These are phyloP conservation scores for Eutreptiella sp. DNA, from an alignment of 208 protist genomes.

Conservation along the genomic window DNA sequence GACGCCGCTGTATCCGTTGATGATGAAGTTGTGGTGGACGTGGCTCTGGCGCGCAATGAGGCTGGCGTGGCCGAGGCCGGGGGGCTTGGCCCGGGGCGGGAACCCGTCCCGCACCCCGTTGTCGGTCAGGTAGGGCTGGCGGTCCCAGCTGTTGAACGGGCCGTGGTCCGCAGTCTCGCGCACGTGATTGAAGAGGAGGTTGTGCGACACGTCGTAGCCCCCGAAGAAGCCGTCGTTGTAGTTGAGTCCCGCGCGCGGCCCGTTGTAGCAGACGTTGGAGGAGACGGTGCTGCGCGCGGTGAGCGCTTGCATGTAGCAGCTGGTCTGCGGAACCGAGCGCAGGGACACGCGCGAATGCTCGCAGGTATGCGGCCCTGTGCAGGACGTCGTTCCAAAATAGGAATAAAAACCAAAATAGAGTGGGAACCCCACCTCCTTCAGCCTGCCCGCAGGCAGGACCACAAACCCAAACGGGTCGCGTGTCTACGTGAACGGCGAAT, in stretches of 20 bases:
- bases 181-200: slow-evolving; percentile 16
- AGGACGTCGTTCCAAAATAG: no score
- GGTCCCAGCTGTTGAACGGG: slow-evolving; percentile 26
- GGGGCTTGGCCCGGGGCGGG: no score
- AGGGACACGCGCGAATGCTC: no score
- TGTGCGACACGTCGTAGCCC: slow-evolving; percentile 3
- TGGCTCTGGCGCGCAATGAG: not conserved
- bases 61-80: no score
- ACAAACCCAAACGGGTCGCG: no score
- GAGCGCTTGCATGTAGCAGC: slow-evolving; percentile 25
- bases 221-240: slow-evolving; percentile 29
- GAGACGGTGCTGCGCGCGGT: slow-evolving; percentile 4
- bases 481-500: no score
- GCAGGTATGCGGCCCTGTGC: no score
- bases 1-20: slow-evolving; percentile 17
- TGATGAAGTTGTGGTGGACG: slow-evolving; percentile 28
- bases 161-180: slow-evolving; percentile 24
- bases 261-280: slow-evolving; percentile 18
- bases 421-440: no score
- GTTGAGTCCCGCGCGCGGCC: slow-evolving; percentile 26
- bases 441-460: no score
- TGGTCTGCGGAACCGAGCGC: no score
- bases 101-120: not conserved
- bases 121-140: slow-evolving; percentile 24
- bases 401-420: no score